Evolutionary conservation across 495 filamentous ascomycete species (phyloP), one percentile per base, ranked within the genome.

Genomic region (Chaetomium cochliodes): DNA sequence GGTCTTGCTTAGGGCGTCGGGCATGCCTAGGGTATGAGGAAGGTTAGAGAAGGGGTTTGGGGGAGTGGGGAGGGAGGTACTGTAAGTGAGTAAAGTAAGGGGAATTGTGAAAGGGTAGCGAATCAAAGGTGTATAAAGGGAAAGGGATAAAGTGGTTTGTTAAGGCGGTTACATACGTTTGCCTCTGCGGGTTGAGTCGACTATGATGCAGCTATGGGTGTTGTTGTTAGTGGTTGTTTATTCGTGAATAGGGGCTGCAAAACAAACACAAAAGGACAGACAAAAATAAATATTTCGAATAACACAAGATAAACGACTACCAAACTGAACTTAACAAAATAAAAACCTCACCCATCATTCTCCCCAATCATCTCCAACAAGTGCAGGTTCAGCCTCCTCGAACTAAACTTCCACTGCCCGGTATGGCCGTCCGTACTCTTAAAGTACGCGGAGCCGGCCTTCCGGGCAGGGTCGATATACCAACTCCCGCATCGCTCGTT

Each of bases 381-480:
- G 67, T 93, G 88, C 68, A 96, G 70, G 70, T 98, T 98, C 69
- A 98, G 78, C 61, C 94, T 83, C 70, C 93, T 82, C 33, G 85
- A 82, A 77, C 88, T 96, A 72, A 97, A 97, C 51, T 85, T 84
- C 93, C 93, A 98, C 74, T 94, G 84, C 22, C 91, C 90, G 0
- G 83, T 84, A 78, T 98, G 94, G 2, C 94, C 94, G 77, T 98
- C 94, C 30, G 94, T 98, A 78, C 91, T 96, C 81, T 98, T 98
- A 78, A 97, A 98, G 77, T 98, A 98, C 8, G 85, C 91, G 57
- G 89, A 90, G 18, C 83, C 90, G 1, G 76, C 76, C 72, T 92
- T 92, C 13, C 63, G 67, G 22, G 74, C 73, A 0, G 90, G 88
- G 33, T 85, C 79, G 44, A 97, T 90, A 75, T 98, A 98, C 94